These are phyloP conservation scores for Gyrodon lividus DNA, from an alignment of 768 basidiomycete species.

Conservation along the genomic window DNA sequence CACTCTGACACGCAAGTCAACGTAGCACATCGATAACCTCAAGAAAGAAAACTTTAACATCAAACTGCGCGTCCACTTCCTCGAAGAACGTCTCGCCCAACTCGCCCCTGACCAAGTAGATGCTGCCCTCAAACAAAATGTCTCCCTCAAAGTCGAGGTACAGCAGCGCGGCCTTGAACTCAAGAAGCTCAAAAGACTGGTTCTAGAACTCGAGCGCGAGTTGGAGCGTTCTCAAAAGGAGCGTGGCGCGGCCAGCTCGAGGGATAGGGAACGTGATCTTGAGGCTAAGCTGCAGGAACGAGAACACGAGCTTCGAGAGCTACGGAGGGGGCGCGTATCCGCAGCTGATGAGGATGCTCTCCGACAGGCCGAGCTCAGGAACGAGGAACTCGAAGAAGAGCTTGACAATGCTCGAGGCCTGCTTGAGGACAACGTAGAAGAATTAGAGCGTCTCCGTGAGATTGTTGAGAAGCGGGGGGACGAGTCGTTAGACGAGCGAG, in stretches of 20 bases:
- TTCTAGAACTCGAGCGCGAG: slow-evolving; percentile 80
- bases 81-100: slow-evolving; percentile 88
- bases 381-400: slow-evolving; percentile 70
- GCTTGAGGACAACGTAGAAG: slow-evolving; percentile 80
- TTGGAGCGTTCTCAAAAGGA: slow-evolving; percentile 65
- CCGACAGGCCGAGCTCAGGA: slow-evolving; percentile 56
- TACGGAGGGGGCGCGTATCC: slow-evolving; percentile 49
- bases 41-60: slow-evolving; percentile 98
- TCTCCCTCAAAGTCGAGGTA: slow-evolving; percentile 89
- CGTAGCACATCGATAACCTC: slow-evolving; percentile 88
- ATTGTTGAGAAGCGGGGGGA: slow-evolving; percentile 59
- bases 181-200: slow-evolving; percentile 88
- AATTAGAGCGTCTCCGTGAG: slow-evolving; percentile 71
- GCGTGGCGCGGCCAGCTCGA: slow-evolving; percentile 37
- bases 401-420: slow-evolving; percentile 67
- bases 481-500: slow-evolving; percentile 39
- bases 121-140: slow-evolving; percentile 88
- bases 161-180: slow-evolving; percentile 87
- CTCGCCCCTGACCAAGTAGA: slow-evolving; percentile 92
- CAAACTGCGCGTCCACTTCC: slow-evolving; percentile 92
- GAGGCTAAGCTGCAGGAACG: slow-evolving; percentile 75
- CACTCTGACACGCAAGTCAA: neutral
- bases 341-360: slow-evolving; percentile 50
- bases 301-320: slow-evolving; percentile 65
- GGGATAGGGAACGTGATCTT: slow-evolving; percentile 66